Conservation (phyloP, 306 rosid genomes). For the Trifolium subterraneum region DNA sequence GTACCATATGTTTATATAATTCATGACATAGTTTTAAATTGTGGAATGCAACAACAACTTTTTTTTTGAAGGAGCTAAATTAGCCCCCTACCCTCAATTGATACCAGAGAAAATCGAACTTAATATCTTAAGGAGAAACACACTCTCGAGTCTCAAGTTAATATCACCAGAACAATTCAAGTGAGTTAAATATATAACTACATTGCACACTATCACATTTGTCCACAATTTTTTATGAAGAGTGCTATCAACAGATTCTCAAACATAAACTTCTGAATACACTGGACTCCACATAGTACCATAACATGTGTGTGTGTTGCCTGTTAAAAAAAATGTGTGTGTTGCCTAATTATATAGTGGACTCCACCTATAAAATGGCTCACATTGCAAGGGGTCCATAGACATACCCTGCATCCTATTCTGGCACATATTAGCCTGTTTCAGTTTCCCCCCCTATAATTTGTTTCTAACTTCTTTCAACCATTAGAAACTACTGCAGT, state of each 20-base stretch:
- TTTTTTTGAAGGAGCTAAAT: no score
- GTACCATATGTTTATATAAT: background rate
- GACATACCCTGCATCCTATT: constrained; percentile 34
- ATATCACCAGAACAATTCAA: no score
- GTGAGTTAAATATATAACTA: no score
- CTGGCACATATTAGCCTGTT: constrained; percentile 35
- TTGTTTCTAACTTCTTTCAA: background rate
- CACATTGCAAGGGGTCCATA: constrained; percentile 33
- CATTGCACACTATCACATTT: background rate
- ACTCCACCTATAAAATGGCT: constrained; percentile 41
- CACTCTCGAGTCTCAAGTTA: no score
- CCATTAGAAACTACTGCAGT: background rate
- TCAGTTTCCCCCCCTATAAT: background rate
- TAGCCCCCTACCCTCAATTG: no score
- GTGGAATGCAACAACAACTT: background rate
- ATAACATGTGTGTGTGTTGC: constrained; percentile 27
- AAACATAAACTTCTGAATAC: background rate
- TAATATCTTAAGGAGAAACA: no score
- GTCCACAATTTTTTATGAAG: background rate
- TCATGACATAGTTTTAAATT: background rate
- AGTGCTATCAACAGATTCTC: background rate
- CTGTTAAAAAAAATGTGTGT: constrained; percentile 17
- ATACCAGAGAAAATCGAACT: no score
- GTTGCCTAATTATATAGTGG: constrained; percentile 28
- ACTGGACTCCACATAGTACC: constrained; percentile 42